Evolutionary conservation across 176 grass and related monocot species (phyloP).

Genomic region (Olyra latifolia): DNA sequence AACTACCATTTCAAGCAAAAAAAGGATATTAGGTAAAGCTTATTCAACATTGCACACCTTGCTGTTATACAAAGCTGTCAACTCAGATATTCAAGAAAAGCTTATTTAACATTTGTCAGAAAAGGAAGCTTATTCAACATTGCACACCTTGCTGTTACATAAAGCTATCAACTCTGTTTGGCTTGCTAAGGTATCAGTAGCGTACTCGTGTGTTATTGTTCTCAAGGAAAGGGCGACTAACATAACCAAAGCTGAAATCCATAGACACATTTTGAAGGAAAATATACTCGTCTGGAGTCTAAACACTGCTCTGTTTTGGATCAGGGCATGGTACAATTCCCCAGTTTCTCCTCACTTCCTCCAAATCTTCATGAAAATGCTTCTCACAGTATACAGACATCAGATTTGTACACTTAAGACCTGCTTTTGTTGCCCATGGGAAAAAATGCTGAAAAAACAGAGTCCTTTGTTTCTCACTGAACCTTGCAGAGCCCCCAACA

Average conservation of each 20-base stretch:
- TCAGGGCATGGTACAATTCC: conserved; percentile 63
- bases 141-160: not conserved
- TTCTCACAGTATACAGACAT: conserved; percentile 97
- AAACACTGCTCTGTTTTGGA: conserved; percentile 34
- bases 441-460: conserved; percentile 83
- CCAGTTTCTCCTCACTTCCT: conserved; percentile 73
- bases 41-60: too few species aligned
- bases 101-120: not conserved
- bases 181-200: not conserved
- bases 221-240: not conserved
- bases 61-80: too few species aligned
- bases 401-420: conserved; percentile 63
- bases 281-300: conserved; percentile 19
- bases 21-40: too few species aligned
- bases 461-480: conserved; percentile 69
- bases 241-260: not conserved
- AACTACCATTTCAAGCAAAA: not conserved
- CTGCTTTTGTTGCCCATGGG: conserved; percentile 73
- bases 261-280: not conserved
- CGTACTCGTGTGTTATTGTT: not conserved
- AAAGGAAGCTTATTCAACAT: not conserved
- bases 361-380: conserved; percentile 82
- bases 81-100: not conserved
- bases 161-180: not conserved
- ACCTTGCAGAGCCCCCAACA: conserved; percentile 72